Evolutionary conservation across 371 early-diverging fungal genomes (phyloP).

Genomic region (Basidiobolus meristosporus): DNA sequence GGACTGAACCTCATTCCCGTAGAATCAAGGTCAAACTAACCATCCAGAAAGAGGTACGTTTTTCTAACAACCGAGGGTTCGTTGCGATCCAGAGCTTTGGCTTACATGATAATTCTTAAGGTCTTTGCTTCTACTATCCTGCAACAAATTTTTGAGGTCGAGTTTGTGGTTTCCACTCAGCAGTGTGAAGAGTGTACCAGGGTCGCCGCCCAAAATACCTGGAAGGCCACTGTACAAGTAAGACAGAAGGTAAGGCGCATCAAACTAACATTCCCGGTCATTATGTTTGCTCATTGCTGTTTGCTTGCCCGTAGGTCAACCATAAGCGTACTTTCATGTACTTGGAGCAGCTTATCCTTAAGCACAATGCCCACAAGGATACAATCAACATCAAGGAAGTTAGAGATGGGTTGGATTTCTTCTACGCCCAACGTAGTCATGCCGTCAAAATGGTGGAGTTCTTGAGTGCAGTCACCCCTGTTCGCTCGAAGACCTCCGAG

Average conservation of each 20-base stretch:
- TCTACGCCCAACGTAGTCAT: constrained; percentile 75
- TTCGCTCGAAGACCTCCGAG: constrained; percentile 71
- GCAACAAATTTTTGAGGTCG: constrained; percentile 93
- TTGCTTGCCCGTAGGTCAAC: constrained; percentile 6
- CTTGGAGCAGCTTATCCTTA: constrained; percentile 96
- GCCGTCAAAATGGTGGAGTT: constrained; percentile 96
- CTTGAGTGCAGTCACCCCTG: constrained; percentile 70
- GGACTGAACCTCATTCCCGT: constrained; percentile 97
- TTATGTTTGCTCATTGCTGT: constrained; percentile 1
- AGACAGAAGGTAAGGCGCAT: constrained; percentile 83
- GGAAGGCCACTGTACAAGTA: constrained; percentile 98
- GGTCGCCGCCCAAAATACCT: constrained; percentile 95
- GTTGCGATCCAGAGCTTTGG: neutral
- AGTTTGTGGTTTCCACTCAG: constrained; percentile 78
- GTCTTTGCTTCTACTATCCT: constrained; percentile 86
- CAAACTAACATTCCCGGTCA: neutral
- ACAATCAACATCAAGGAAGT: constrained; percentile 96
- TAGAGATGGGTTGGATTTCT: constrained; percentile 98
- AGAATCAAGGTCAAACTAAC: constrained; percentile 93
- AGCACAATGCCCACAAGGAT: constrained; percentile 91
- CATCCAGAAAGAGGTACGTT: constrained; percentile 81
- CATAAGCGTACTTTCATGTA: constrained; percentile 97
- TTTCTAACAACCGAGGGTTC: constrained; percentile 3
- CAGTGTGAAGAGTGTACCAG: constrained; percentile 97
- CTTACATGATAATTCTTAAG: constrained; percentile 8